Evolutionary conservation across 345 rosid genomes (phyloP).

Genomic region (Linum tenue): DNA sequence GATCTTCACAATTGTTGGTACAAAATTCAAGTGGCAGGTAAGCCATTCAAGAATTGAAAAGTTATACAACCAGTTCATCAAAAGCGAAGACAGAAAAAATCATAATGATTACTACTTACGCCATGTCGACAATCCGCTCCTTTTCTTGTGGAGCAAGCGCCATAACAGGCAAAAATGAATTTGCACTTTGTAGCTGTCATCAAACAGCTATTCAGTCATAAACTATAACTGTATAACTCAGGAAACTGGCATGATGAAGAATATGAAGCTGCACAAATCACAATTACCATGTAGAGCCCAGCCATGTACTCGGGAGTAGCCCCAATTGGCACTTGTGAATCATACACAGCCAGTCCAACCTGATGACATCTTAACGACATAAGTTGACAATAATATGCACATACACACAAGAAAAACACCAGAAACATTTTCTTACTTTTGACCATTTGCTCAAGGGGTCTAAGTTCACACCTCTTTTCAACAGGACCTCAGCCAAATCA

Average conservation of each 20-base stretch:
- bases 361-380: constrained; percentile 17
- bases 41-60: no score
- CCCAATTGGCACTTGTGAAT: constrained; percentile 92
- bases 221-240: no score
- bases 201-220: no score
- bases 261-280: no score
- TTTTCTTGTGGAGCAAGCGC: no score
- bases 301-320: constrained; percentile 98
- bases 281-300: constrained; percentile 76
- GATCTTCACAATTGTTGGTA: no score
- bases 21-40: no score
- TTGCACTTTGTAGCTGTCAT: no score
- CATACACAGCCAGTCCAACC: constrained; percentile 93
- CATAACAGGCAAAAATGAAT: no score
- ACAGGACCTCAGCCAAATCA: constrained; percentile 87
- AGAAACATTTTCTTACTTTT: constrained; percentile 37
- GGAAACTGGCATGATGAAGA: no score
- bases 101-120: no score
- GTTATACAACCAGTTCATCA: not conserved
- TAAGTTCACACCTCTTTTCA: constrained; percentile 88
- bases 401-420: constrained; percentile 1
- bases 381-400: not conserved
- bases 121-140: no score
- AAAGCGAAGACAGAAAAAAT: not conserved
- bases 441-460: constrained; percentile 98